phyloP scores from a whole-genome alignment of 768 basidiomycete genomes.

The Xerocomus spinulosus region DNA sequence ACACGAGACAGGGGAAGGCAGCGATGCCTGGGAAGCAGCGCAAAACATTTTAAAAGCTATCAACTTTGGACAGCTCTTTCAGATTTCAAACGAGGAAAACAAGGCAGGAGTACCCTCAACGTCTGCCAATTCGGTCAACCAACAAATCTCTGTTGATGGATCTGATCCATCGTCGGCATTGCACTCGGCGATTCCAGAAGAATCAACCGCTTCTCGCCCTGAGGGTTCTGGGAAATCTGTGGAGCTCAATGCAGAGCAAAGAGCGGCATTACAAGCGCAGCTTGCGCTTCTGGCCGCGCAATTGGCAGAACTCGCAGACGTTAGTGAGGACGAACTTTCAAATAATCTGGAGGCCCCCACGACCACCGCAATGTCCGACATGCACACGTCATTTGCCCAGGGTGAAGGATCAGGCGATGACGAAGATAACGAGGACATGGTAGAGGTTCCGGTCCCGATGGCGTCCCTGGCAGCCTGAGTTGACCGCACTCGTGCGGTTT shows the following conservation, averaged over 20 bases:
- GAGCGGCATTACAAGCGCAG: conserved; percentile 70
- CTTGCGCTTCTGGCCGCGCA: conserved; percentile 70
- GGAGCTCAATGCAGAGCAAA: conserved; percentile 39
- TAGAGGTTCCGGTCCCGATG: conserved; percentile 24
- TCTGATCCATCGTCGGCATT: conserved; percentile 4
- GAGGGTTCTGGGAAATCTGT: conserved; percentile 11
- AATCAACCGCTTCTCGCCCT: conserved; percentile 1
- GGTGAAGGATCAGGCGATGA: conserved; percentile 12
- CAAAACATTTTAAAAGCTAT: conserved; percentile 75
- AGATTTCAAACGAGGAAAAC: conserved; percentile 32
- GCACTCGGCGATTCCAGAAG: conserved; percentile 1
- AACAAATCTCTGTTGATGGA: neutral
- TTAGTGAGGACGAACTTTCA: conserved; percentile 29
- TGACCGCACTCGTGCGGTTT: neutral
- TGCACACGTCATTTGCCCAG: neutral
- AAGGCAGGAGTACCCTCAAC: conserved; percentile 10
- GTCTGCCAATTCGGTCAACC: conserved; percentile 1
- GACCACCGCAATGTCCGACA: neutral
- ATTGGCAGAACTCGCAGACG: conserved; percentile 59
- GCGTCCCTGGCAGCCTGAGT: conserved; percentile 14
- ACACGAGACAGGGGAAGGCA: conserved; percentile 39
- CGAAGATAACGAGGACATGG: conserved; percentile 25
- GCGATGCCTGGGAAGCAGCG: conserved; percentile 72
- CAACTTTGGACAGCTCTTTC: conserved; percentile 57
- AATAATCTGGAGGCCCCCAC: conserved; percentile 20